Conservation (phyloP, 805 yeast genomes). For the Cyberlindnera samutprakarnensis region DNA sequence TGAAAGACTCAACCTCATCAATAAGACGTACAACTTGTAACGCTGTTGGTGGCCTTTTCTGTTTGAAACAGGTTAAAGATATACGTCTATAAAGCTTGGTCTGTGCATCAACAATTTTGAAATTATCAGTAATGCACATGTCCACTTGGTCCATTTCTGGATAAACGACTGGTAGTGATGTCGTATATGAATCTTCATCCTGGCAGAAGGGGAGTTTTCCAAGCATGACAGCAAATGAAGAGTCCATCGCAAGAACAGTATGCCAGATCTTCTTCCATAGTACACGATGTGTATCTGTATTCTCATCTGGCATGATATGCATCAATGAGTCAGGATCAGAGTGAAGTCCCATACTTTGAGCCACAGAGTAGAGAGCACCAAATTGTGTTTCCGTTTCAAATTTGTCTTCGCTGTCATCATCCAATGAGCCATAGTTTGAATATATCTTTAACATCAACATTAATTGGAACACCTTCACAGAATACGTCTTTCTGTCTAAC, state of each 20-base stretch:
- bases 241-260: slow-evolving; percentile 19
- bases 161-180: slow-evolving; percentile 25
- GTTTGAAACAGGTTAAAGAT: slow-evolving; percentile 25
- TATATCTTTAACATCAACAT: slow-evolving; percentile 42
- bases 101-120: slow-evolving; percentile 24
- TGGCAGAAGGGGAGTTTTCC: slow-evolving; percentile 14
- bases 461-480: slow-evolving; percentile 44
- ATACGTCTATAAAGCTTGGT: slow-evolving; percentile 25
- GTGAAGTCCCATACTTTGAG: slow-evolving; percentile 45
- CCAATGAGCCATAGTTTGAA: slow-evolving; percentile 43
- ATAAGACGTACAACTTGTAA: slow-evolving; percentile 26
- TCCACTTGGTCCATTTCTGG: slow-evolving; percentile 31
- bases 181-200: slow-evolving; percentile 16
- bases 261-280: slow-evolving; percentile 23
- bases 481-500: slow-evolving; percentile 35
- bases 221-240: slow-evolving; percentile 6
- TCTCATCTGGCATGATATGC: slow-evolving; percentile 4
- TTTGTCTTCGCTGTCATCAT: slow-evolving; percentile 47
- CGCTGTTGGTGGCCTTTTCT: slow-evolving; percentile 28
- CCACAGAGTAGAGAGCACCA: slow-evolving; percentile 46
- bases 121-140: slow-evolving; percentile 26
- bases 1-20: slow-evolving; percentile 27
- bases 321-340: slow-evolving; percentile 39
- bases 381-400: slow-evolving; percentile 40
- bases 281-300: slow-evolving; percentile 9